These are phyloP conservation scores for Helicostylum pulchrum DNA, from an alignment of 192 early-diverging fungal genomes.

Conservation along the genomic window DNA sequence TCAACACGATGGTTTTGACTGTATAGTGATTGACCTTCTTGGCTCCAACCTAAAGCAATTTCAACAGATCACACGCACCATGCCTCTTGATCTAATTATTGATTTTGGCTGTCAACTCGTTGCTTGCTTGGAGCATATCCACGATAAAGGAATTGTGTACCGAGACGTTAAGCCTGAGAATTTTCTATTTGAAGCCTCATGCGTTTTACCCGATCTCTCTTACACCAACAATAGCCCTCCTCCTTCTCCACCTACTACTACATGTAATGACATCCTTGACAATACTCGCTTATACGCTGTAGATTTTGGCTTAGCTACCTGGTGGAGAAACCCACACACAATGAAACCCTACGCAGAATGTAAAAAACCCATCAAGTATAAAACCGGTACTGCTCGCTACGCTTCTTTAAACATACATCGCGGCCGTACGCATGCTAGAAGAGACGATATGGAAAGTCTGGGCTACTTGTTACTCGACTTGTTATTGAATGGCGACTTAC, in stretches of 20 bases:
- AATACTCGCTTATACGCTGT: constrained; percentile 44
- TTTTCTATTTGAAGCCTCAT: constrained; percentile 54
- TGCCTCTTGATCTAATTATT: constrained; percentile 41
- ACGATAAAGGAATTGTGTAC: constrained; percentile 50
- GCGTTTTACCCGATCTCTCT: not conserved
- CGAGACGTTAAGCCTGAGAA: constrained; percentile 80
- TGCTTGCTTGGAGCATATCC: constrained; percentile 34
- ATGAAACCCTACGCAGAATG: constrained; percentile 42
- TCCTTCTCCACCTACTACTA: not conserved
- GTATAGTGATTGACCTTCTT: constrained; percentile 53
- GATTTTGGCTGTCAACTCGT: constrained; percentile 53
- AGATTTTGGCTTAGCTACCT: constrained; percentile 51
- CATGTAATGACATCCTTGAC: not conserved
- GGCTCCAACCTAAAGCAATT: constrained; percentile 52
- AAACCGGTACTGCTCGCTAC: constrained; percentile 82
- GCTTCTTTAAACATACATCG: constrained; percentile 81
- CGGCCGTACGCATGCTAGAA: constrained; percentile 75
- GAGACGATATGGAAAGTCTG: constrained; percentile 84
- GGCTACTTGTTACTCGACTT: constrained; percentile 86
- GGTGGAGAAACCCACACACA: constrained; percentile 42
- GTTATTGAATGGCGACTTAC: constrained; percentile 59
- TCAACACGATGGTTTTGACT: constrained; percentile 45
- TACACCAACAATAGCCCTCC: not conserved
- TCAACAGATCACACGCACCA: constrained; percentile 35
- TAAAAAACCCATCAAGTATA: constrained; percentile 38